Percentiles rank a stretch among this genome's conserved stretches.
Evolutionary conservation across 2,329 filamentous ascomycete genomes (phyloP).

Genomic region (Emergomyces pasteurianus): DNA sequence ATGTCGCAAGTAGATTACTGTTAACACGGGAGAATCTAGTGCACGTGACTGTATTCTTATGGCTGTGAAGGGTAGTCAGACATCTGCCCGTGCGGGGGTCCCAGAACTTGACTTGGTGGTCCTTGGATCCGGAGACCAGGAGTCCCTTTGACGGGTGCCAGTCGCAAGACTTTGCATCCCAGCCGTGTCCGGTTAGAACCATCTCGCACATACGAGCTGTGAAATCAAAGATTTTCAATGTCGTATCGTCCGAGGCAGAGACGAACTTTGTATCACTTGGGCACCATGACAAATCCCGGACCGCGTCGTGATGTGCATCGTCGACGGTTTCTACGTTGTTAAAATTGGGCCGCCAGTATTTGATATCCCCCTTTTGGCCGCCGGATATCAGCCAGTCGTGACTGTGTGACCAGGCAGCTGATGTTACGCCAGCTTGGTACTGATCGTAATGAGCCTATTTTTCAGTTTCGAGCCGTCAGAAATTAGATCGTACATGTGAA

Average conservation of each 20-base stretch:
- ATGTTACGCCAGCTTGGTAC: slow-evolving; percentile 33
- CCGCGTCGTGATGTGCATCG: slow-evolving; percentile 77
- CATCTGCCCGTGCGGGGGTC: slow-evolving; percentile 86
- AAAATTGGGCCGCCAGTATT: slow-evolving; percentile 99
- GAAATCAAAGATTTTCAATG: slow-evolving; percentile 93
- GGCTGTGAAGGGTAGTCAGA: slow-evolving; percentile 85
- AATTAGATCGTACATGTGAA: background rate
- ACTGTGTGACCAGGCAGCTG: slow-evolving; percentile 67
- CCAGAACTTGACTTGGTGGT: slow-evolving; percentile 96
- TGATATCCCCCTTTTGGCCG: slow-evolving; percentile 88
- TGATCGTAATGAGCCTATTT: slow-evolving; percentile 59
- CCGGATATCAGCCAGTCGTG: slow-evolving; percentile 95
- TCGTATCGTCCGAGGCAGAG: slow-evolving; percentile 87
- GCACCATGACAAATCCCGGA: slow-evolving; percentile 84
- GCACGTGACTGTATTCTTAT: slow-evolving; percentile 95
- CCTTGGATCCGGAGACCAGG: slow-evolving; percentile 91
- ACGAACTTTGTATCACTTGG: slow-evolving; percentile 94
- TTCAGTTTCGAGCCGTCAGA: slow-evolving; percentile 4
- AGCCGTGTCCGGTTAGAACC: slow-evolving; percentile 82
- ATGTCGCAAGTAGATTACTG: slow-evolving; percentile 77
- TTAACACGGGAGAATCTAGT: slow-evolving; percentile 79
- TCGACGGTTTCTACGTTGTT: slow-evolving; percentile 91
- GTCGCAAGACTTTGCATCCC: slow-evolving; percentile 94
- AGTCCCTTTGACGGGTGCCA: slow-evolving; percentile 96
- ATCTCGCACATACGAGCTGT: slow-evolving; percentile 73